phyloP scores from a whole-genome alignment of 805 yeast genomes.

The Yamadazyma endophytica region DNA sequence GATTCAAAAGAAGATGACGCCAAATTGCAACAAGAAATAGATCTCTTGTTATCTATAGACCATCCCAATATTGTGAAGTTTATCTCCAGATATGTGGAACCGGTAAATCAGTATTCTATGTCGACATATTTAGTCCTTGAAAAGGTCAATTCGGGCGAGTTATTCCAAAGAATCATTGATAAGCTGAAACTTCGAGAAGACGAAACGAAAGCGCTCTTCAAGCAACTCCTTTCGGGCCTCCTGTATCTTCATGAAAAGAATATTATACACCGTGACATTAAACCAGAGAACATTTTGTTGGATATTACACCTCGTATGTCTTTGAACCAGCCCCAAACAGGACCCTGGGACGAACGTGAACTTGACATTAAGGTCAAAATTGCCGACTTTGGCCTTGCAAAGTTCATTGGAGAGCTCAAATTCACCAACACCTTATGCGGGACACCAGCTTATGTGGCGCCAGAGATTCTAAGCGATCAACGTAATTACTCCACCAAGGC shows the following conservation, averaged over 20 bases:
- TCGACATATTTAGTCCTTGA: slow-evolving; percentile 66
- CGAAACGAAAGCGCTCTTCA: slow-evolving; percentile 58
- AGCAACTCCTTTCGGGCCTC: slow-evolving; percentile 40
- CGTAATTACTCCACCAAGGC: slow-evolving; percentile 65
- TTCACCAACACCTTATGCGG: slow-evolving; percentile 81
- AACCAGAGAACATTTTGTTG: slow-evolving; percentile 42
- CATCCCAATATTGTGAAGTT: slow-evolving; percentile 71
- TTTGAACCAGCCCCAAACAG: slow-evolving; percentile 28
- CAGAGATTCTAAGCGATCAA: slow-evolving; percentile 60
- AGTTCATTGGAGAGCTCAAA: slow-evolving; percentile 64
- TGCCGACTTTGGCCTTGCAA: slow-evolving; percentile 78
- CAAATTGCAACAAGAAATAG: slow-evolving; percentile 60
- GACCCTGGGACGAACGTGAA: slow-evolving; percentile 62
- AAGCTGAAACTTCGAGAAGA: slow-evolving; percentile 58
- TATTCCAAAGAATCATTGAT: slow-evolving; percentile 66
- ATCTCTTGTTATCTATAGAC: slow-evolving; percentile 57
- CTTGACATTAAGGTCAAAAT: slow-evolving; percentile 64
- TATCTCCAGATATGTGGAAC: slow-evolving; percentile 53
- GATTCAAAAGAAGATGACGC: slow-evolving; percentile 28
- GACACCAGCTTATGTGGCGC: slow-evolving; percentile 85
- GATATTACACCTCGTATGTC: slow-evolving; percentile 45
- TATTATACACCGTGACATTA: slow-evolving; percentile 43
- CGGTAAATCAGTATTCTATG: slow-evolving; percentile 45
- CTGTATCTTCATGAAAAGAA: slow-evolving; percentile 34
- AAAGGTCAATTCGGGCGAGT: slow-evolving; percentile 70